Conservation (phyloP, 768 basidiomycete genomes). For the Macrocybe gigantea region DNA sequence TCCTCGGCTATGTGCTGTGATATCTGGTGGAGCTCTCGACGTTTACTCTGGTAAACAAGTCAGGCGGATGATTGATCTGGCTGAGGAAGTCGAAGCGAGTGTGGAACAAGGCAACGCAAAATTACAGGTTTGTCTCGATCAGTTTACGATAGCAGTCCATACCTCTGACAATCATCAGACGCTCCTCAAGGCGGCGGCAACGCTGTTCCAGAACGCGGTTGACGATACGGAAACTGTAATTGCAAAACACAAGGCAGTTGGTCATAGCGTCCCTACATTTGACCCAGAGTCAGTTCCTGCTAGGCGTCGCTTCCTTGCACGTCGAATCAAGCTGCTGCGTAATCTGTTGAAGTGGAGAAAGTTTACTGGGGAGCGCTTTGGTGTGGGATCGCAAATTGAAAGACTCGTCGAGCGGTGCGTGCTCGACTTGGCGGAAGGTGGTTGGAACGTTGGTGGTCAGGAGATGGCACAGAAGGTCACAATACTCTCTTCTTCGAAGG, state of each 20-base stretch:
- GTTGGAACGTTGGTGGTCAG: constrained; percentile 88
- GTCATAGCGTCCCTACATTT: constrained; percentile 40
- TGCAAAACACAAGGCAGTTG: constrained; percentile 38
- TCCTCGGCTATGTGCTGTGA: constrained; percentile 63
- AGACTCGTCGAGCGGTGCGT: constrained; percentile 56
- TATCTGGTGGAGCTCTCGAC: constrained; percentile 81
- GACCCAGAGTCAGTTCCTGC: constrained; percentile 73
- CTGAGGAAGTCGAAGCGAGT: constrained; percentile 76
- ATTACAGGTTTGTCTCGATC: constrained; percentile 44
- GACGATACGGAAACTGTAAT: constrained; percentile 44
- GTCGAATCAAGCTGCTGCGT: constrained; percentile 64
- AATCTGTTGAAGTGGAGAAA: constrained; percentile 77
- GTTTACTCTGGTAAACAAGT: constrained; percentile 68
- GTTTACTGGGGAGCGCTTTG: constrained; percentile 55
- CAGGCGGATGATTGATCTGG: constrained; percentile 60
- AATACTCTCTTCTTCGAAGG: constrained; percentile 6
- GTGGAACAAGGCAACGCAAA: constrained; percentile 59
- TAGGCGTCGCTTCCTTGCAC: constrained; percentile 60
- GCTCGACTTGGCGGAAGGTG: constrained; percentile 59
- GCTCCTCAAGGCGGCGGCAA: constrained; percentile 48
- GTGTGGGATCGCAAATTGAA: constrained; percentile 46
- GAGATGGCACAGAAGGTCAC: constrained; percentile 54
- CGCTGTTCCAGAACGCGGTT: constrained; percentile 50
- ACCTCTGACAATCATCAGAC: constrained; percentile 29
- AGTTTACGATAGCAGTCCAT: constrained; percentile 1